Percentiles rank a stretch among this genome's conserved stretches.
Evolutionary conservation across 2,329 filamentous ascomycete genomes (phyloP).

Genomic region (Elsinoe batatas): DNA sequence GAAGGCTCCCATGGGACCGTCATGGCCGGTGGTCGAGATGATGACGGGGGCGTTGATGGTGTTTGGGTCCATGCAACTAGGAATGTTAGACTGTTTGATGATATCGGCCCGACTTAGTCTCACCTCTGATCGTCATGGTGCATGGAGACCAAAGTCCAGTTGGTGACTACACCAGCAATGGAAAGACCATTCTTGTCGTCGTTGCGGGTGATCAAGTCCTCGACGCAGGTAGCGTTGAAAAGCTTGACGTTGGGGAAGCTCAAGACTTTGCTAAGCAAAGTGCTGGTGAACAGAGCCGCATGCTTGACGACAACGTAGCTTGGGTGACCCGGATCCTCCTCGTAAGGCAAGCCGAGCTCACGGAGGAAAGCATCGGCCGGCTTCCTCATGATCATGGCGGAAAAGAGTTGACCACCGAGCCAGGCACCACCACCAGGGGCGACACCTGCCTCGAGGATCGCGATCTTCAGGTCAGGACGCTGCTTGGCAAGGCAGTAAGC

Average conservation of each 20-base stretch:
- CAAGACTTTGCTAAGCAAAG: slow-evolving; percentile 72
- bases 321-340: slow-evolving; percentile 58
- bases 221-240: slow-evolving; percentile 88
- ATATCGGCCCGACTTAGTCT: slow-evolving; percentile 10
- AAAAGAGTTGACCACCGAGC: slow-evolving; percentile 91
- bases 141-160: slow-evolving; percentile 82
- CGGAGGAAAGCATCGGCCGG: slow-evolving; percentile 76
- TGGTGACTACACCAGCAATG: slow-evolving; percentile 83
- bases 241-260: slow-evolving; percentile 86
- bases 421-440: slow-evolving; percentile 82
- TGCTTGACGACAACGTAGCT: slow-evolving; percentile 90
- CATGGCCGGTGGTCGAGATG: slow-evolving; percentile 84
- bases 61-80: slow-evolving; percentile 96
- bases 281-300: slow-evolving; percentile 84
- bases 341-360: slow-evolving; percentile 73
- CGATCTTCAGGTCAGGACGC: slow-evolving; percentile 83
- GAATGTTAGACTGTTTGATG: neutral
- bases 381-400: slow-evolving; percentile 90
- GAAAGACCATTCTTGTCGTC: slow-evolving; percentile 47
- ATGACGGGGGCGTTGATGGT: slow-evolving; percentile 87
- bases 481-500: slow-evolving; percentile 76
- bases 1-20: slow-evolving; percentile 86
- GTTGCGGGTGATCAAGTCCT: slow-evolving; percentile 81
- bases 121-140: slow-evolving; percentile 26
- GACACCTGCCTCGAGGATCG: slow-evolving; percentile 80